phyloP scores from a whole-genome alignment of 352 stramenopile species.

The Pythium rishiriense region DNA sequence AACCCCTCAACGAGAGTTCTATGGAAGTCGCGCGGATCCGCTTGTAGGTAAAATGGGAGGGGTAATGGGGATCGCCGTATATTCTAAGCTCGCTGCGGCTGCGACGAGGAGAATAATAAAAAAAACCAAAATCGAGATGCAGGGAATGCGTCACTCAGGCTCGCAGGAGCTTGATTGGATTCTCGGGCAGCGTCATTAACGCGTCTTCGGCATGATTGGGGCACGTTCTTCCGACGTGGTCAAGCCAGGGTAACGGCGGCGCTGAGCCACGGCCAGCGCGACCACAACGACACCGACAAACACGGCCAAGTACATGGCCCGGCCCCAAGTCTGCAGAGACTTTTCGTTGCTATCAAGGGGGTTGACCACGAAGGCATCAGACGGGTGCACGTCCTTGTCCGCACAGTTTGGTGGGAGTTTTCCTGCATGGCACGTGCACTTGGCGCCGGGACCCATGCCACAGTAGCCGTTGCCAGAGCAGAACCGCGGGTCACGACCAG shows the following conservation, averaged over 20 bases:
- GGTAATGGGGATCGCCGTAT: too few relatives aligned
- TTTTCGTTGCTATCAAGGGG: background rate
- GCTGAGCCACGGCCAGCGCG: constrained; percentile 13
- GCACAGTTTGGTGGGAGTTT: constrained; percentile 20
- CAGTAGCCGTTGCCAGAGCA: constrained; percentile 75
- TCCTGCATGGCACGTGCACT: constrained; percentile 50
- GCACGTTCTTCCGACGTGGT: constrained; percentile 6
- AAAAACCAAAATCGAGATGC: background rate
- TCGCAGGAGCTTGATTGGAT: background rate
- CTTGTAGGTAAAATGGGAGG: too few relatives aligned
- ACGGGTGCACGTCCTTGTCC: background rate
- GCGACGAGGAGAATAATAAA: background rate
- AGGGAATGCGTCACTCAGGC: background rate
- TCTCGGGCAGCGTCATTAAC: background rate
- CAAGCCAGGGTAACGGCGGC: constrained; percentile 3
- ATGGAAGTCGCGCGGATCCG: too few relatives aligned
- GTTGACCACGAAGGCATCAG: background rate
- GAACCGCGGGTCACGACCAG: constrained; percentile 60
- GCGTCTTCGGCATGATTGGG: constrained; percentile 6
- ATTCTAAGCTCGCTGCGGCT: background rate
- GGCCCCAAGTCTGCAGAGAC: constrained; percentile 13
- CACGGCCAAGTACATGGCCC: constrained; percentile 14
- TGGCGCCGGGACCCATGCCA: constrained; percentile 56
- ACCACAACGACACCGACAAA: constrained; percentile 17
- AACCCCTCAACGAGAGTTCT: too few relatives aligned